Conservation (phyloP, 495 filamentous ascomycete species). For the Talaromyces thailandensis region DNA sequence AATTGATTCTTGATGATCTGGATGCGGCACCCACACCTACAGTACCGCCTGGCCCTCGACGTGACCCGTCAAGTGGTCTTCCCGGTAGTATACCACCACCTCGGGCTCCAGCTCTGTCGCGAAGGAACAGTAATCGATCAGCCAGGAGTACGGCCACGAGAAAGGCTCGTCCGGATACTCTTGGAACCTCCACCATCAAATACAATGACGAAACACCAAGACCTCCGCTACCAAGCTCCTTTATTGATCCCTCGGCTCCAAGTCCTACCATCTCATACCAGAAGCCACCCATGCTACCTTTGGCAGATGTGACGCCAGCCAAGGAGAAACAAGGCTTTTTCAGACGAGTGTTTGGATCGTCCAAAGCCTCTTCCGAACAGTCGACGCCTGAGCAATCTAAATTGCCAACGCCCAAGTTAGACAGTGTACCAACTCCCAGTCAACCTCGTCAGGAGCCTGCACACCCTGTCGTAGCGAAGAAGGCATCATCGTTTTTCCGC, state of each 20-base stretch:
- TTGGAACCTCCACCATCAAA: slow-evolving; percentile 28
- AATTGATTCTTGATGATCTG: slow-evolving; percentile 39
- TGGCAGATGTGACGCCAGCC: slow-evolving; percentile 19
- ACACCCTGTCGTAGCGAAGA: slow-evolving; percentile 69
- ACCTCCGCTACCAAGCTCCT: slow-evolving; percentile 1
- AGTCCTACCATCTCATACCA: slow-evolving; percentile 46
- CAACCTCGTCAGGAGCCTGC: slow-evolving; percentile 33
- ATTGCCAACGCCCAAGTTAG: slow-evolving; percentile 6
- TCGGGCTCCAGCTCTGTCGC: slow-evolving; percentile 30
- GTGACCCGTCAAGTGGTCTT: slow-evolving; percentile 30
- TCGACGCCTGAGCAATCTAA: slow-evolving; percentile 10
- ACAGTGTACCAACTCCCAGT: slow-evolving; percentile 12
- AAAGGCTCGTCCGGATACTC: slow-evolving; percentile 28
- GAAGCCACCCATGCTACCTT: slow-evolving; percentile 29
- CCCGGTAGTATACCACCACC: slow-evolving; percentile 22
- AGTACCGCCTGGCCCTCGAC: slow-evolving; percentile 70
- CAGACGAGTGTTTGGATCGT: slow-evolving; percentile 73
- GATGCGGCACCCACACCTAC: slow-evolving; percentile 88
- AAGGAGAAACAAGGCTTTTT: slow-evolving; percentile 87
- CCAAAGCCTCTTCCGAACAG: slow-evolving; percentile 23
- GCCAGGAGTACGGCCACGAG: slow-evolving; percentile 37
- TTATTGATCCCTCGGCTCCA: slow-evolving; percentile 33
- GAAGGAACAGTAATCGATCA: slow-evolving; percentile 56
- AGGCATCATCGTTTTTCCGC: slow-evolving; percentile 85
- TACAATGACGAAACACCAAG: slow-evolving; percentile 1